Evolutionary conservation across 2,329 filamentous ascomycete genomes (phyloP).

Genomic region (Cladophialophora chaetospira): DNA sequence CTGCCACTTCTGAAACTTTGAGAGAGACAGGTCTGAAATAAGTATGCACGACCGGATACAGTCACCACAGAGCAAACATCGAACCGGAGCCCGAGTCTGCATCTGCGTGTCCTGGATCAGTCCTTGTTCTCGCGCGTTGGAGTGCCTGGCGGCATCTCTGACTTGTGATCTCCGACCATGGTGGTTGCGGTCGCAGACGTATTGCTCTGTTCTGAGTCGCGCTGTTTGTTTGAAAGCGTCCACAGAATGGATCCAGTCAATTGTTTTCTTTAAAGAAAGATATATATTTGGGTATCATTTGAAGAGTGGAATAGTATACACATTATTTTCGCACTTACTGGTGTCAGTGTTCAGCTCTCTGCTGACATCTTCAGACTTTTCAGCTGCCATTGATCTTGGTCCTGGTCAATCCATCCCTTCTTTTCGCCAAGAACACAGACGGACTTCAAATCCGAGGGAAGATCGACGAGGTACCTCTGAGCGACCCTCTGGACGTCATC

Average conservation of each 20-base stretch:
- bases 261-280: not conserved
- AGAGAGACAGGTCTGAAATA: constrained; percentile 58
- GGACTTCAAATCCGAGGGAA: constrained; percentile 60
- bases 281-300: constrained; percentile 26
- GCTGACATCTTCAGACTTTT: constrained; percentile 31
- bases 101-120: not conserved
- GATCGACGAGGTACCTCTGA: constrained; percentile 76
- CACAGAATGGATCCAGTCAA: constrained; percentile 13
- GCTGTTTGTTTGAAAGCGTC: constrained; percentile 37
- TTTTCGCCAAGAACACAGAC: constrained; percentile 79
- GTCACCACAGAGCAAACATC: constrained; percentile 21
- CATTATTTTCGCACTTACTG: constrained; percentile 15
- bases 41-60: constrained; percentile 33
- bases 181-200: constrained; percentile 49
- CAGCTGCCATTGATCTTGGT: constrained; percentile 25
- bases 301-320: constrained; percentile 30
- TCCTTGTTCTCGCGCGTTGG: constrained; percentile 53
- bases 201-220: constrained; percentile 55
- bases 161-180: constrained; percentile 57
- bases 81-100: constrained; percentile 18
- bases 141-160: constrained; percentile 34
- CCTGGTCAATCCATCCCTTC: constrained; percentile 60
- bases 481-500: constrained; percentile 80
- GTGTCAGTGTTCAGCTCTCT: not conserved
- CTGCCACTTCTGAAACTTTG: constrained; percentile 53